Evolutionary conservation across 129 eudicot genomes (phyloP), one percentile per base, ranked within the genome.

Genomic region (Ambrosia artemisiifolia): DNA sequence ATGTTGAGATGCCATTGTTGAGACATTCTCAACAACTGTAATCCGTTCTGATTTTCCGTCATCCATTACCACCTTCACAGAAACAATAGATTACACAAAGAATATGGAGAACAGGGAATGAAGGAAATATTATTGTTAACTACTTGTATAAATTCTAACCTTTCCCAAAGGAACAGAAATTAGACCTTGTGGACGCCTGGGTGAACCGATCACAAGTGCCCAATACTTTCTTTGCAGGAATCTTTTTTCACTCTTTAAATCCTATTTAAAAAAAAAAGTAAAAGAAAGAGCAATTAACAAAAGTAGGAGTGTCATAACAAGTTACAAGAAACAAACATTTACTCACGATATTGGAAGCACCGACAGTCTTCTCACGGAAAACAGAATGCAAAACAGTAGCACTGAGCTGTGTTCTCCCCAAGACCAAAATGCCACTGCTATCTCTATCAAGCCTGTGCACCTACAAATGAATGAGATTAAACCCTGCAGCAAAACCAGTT

Each of bases 381-480:
- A 95, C 79, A 35, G 99, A 88, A 82, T 95, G 99, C 73, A 95
- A 70, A 67, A 86, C 78, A 14, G 88, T 84, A 65, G 99, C 80
- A 81, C 97, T 95, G 69, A 84, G 80, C 30, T 84, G 96, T 72
- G 99, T 84, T 83, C 99, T 91, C 28, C 99, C 99, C 87, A 95
- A 83, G 30, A 95, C 95, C 87, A 95, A 83, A 69, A 95, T 78
- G 44, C 99, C 99, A 76, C 99, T 88, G 75, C 99, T 88, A 86
- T 95, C 99, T 85, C 95, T 86, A 80, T 95, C 99, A 78, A 95
- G 97, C 78, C 99, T 88, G 83, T 95, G 99, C 79, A 95, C 99
- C 99, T 95, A 81, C 65, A 78, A 72, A 73, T 68, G 33, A 73
- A 61, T n/a, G 80, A 73, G 34, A 84, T 72, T 47, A 67, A 68